These are phyloP conservation scores for Teratosphaeria viscida DNA, from an alignment of 2,329 filamentous ascomycete genomes.

Conservation along the genomic window DNA sequence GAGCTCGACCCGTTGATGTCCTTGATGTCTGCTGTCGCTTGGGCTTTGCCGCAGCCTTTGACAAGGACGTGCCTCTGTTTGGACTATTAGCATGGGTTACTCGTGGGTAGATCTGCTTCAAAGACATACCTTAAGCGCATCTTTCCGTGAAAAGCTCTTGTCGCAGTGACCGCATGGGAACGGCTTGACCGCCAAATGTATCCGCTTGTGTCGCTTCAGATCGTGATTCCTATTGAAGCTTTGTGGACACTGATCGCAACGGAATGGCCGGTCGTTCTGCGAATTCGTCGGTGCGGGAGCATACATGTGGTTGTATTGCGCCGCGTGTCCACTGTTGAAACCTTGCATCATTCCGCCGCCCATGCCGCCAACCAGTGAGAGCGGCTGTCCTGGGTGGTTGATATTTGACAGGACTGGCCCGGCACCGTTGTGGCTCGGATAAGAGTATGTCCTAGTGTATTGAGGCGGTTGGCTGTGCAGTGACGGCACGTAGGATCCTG, in stretches of 20 bases:
- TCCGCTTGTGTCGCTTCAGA: slow-evolving; percentile 87
- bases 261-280: slow-evolving; percentile 76
- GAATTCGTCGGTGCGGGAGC: slow-evolving; percentile 37
- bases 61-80: slow-evolving; percentile 55
- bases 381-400: slow-evolving; percentile 59
- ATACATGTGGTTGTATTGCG: slow-evolving; percentile 54
- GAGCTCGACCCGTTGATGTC: slow-evolving; percentile 27
- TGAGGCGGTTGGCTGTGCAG: slow-evolving; percentile 39
- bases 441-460: slow-evolving; percentile 38
- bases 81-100: slow-evolving; percentile 30
- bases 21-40: slow-evolving; percentile 24
- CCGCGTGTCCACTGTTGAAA: slow-evolving; percentile 52
- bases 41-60: slow-evolving; percentile 53
- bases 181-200: slow-evolving; percentile 90
- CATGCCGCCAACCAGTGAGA: slow-evolving; percentile 56
- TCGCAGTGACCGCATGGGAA: slow-evolving; percentile 87
- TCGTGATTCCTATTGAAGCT: slow-evolving; percentile 97
- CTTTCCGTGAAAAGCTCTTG: slow-evolving; percentile 94
- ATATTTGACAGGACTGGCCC: slow-evolving; percentile 70
- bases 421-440: slow-evolving; percentile 41
- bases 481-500: slow-evolving; percentile 31
- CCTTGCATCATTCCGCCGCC: slow-evolving; percentile 44
- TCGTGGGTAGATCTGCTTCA: not conserved
- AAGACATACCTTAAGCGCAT: slow-evolving; percentile 78
- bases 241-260: slow-evolving; percentile 84